Conservation (phyloP, 768 basidiomycete genomes). For the Boletus pseudopeckii region DNA sequence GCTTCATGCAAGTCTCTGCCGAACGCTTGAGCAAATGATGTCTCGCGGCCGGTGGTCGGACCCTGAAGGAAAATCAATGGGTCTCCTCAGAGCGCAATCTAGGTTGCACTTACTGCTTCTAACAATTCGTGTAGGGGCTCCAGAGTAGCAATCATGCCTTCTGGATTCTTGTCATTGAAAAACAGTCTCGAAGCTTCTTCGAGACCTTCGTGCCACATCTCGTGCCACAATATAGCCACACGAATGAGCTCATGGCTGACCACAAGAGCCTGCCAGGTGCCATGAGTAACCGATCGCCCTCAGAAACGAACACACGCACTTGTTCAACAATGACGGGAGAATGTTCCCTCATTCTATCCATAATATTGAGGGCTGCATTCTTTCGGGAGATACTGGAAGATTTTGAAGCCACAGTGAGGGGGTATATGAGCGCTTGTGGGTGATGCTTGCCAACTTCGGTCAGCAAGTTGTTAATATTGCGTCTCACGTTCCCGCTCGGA, state of each 20-base stretch:
- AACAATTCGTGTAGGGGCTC: conserved; percentile 92
- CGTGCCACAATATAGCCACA: conserved; percentile 98
- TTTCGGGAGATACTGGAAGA: conserved; percentile 83
- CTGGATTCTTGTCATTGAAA: conserved; percentile 95
- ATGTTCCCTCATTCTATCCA: conserved; percentile 92
- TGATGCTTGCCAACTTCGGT: conserved; percentile 94
- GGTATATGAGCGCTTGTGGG: conserved; percentile 95
- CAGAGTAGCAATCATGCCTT: conserved; percentile 92
- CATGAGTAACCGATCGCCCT: neutral
- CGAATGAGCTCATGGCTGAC: conserved; percentile 95
- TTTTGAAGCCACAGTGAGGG: conserved; percentile 93
- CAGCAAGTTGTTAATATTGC: conserved; percentile 84
- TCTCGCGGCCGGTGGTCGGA: conserved; percentile 90
- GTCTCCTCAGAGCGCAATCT: neutral
- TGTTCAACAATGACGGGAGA: conserved; percentile 85
- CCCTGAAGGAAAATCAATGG: conserved; percentile 49
- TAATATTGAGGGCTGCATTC: conserved; percentile 80
- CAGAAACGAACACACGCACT: conserved; percentile 36
- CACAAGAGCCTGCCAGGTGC: conserved; percentile 57
- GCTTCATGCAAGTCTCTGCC: conserved; percentile 91
- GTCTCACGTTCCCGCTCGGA: conserved; percentile 78
- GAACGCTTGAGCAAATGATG: conserved; percentile 91
- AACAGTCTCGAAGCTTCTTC: conserved; percentile 96
- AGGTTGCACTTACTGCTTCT: conserved; percentile 59
- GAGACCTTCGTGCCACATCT: conserved; percentile 96